Conservation (phyloP, 2,329 filamentous ascomycete genomes). For the Cladosporium sp. region DNA sequence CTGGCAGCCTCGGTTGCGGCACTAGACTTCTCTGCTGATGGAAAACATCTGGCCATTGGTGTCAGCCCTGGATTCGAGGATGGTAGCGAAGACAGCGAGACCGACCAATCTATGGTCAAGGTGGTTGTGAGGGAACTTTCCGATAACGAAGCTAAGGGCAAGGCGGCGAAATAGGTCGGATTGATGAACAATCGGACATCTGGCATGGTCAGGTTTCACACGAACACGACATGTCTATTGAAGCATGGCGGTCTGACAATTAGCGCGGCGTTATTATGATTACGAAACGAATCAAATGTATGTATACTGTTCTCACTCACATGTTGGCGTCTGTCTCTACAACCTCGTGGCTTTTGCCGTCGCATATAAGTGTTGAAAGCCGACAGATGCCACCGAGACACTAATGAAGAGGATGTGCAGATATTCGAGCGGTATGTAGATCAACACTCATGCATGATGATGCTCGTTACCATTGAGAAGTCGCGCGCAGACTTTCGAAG, state of each 20-base stretch:
- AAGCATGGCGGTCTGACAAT: conserved; percentile 8
- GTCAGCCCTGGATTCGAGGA: conserved; percentile 88
- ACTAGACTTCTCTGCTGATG: conserved; percentile 74
- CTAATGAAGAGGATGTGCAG: not conserved
- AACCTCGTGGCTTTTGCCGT: not conserved
- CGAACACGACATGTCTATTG: not conserved
- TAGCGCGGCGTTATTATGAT: conserved; percentile 20
- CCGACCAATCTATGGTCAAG: conserved; percentile 69
- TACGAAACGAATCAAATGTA: conserved; percentile 4
- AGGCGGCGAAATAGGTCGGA: conserved; percentile 62
- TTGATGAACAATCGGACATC: not conserved
- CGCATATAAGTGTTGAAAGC: not conserved
- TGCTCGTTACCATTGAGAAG: not conserved
- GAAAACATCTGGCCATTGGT: conserved; percentile 75
- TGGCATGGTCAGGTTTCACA: not conserved
- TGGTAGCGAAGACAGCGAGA: conserved; percentile 75
- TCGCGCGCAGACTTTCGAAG: not conserved
- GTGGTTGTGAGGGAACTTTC: conserved; percentile 81
- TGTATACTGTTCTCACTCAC: not conserved
- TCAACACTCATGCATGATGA: not conserved
- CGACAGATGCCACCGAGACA: not conserved
- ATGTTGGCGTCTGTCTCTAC: not conserved
- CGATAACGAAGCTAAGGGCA: conserved; percentile 85
- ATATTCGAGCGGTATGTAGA: not conserved
- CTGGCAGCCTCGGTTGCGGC: conserved; percentile 77